Evolutionary conservation across 495 filamentous ascomycete species (phyloP).

Genomic region (Poronia punctata): DNA sequence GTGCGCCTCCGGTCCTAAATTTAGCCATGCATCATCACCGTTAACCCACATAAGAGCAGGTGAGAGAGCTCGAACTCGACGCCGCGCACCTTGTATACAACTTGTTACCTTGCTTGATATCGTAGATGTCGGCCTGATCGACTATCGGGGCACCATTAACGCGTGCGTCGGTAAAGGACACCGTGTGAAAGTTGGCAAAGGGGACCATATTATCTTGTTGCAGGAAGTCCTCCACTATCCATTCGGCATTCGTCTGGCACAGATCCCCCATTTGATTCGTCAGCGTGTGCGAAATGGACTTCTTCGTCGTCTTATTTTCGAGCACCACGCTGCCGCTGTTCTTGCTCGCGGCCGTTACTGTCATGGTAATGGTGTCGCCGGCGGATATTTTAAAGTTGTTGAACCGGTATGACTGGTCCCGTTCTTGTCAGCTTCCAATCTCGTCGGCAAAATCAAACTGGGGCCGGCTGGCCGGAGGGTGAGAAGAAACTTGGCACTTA

Average conservation of each 20-base stretch:
- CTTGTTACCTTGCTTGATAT: slow-evolving; percentile 44
- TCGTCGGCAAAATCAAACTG: not conserved
- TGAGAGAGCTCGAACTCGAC: slow-evolving; percentile 30
- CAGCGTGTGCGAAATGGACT: slow-evolving; percentile 46
- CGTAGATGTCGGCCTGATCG: slow-evolving; percentile 39
- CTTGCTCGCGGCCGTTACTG: slow-evolving; percentile 40
- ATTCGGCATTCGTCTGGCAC: slow-evolving; percentile 50
- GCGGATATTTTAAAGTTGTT: slow-evolving; percentile 41
- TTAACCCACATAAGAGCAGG: slow-evolving; percentile 22
- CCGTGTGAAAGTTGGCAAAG: slow-evolving; percentile 47
- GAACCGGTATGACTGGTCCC: slow-evolving; percentile 46
- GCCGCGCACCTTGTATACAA: slow-evolving; percentile 42
- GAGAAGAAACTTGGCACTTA: not conserved
- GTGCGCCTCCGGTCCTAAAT: too few species aligned
- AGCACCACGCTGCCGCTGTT: slow-evolving; percentile 48
- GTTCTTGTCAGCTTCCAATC: slow-evolving; percentile 3
- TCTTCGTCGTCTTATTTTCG: slow-evolving; percentile 49
- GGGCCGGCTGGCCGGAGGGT: not conserved
- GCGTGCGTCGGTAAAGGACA: slow-evolving; percentile 40
- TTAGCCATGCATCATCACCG: too few species aligned
- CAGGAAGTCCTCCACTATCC: slow-evolving; percentile 61
- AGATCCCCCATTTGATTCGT: slow-evolving; percentile 26
- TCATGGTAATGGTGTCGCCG: slow-evolving; percentile 51
- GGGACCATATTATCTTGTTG: slow-evolving; percentile 39
- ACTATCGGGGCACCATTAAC: slow-evolving; percentile 32